Evolutionary conservation across 306 rosid species (phyloP), one percentile per base, ranked within the genome.

Genomic region (Quercus rubra): DNA sequence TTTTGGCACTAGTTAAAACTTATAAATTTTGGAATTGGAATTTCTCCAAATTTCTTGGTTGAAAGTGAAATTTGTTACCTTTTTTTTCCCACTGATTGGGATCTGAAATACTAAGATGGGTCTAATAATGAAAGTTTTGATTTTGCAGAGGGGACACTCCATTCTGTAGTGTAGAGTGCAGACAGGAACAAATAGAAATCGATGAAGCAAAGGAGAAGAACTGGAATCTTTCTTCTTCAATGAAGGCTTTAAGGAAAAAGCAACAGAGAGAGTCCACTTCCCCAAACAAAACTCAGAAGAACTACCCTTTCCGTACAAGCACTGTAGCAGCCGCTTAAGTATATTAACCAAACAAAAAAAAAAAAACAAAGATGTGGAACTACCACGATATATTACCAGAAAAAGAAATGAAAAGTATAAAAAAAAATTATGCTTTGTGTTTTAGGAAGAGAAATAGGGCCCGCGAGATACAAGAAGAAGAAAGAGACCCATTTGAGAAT

Each of bases 121-220:
- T 2, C 15, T 12, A 12, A 74, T 78, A 79, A 71, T 73, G 19
- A 21, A 2, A 18, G 9, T 33, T 49, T 25, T 2, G 9, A 17
- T 49, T 71, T 59, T 84, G 72, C 96, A 95, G 99, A 86, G 99
- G 98, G 30, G 99, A 95, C 64, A 89, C 91, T 1, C 99, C 99
- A 17, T 95, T 95, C 81, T 95, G 99, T 35, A 95, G 97, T 58
- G 97, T 89, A 79, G 98, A 93, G 77, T 95, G 99, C 72, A 89
- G 99, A 64, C 84, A 75, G n/a, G 96, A 91, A 62, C 98, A 95
- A 73, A 95, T 95, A 23, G 96, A 91, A 28, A 77, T 38, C 0
- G 98, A 95, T 38, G 98, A 95, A 81, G 84, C 87, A 0, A 86
- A 88, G 18, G 99, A 92, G 88, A 94, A 89, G 87, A 88, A 92